Conservation (phyloP, 352 stramenopile species). For the Phytophthora palmivora region DNA sequence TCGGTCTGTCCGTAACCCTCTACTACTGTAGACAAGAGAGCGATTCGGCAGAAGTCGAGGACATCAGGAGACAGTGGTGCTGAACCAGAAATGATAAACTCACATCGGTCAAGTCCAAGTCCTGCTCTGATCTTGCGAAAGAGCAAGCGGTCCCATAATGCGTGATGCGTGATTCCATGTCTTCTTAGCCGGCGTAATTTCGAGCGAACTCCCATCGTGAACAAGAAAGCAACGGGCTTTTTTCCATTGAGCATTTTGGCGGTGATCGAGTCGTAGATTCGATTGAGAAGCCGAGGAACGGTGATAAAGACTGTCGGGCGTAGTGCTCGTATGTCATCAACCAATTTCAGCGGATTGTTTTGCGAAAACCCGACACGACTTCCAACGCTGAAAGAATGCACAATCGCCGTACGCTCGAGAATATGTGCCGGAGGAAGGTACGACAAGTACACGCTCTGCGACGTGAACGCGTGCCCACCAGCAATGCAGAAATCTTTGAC, state of each 20-base stretch:
- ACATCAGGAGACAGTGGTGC: slow-evolving; percentile 94
- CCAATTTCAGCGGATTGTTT: slow-evolving; percentile 88
- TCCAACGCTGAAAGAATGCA: slow-evolving; percentile 72
- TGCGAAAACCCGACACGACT: slow-evolving; percentile 93
- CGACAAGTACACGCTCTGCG: slow-evolving; percentile 92
- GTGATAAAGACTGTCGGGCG: slow-evolving; percentile 93
- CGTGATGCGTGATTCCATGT: slow-evolving; percentile 53
- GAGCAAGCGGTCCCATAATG: slow-evolving; percentile 94
- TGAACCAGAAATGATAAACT: slow-evolving; percentile 94
- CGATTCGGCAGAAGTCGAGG: slow-evolving; percentile 94
- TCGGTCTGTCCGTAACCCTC: slow-evolving; percentile 98
- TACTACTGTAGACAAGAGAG: slow-evolving; percentile 86
- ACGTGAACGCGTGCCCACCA: slow-evolving; percentile 35
- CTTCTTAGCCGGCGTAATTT: slow-evolving; percentile 73
- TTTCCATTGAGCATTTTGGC: slow-evolving; percentile 57
- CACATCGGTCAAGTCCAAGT: slow-evolving; percentile 86
- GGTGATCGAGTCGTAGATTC: slow-evolving; percentile 96
- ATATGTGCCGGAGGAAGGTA: slow-evolving; percentile 98
- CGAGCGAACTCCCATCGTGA: slow-evolving; percentile 71
- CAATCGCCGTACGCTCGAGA: slow-evolving; percentile 88
- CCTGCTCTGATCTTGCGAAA: slow-evolving; percentile 94
- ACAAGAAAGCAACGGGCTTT: slow-evolving; percentile 87
- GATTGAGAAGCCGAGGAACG: slow-evolving; percentile 96
- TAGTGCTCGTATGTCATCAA: slow-evolving; percentile 93
- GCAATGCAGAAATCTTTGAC: slow-evolving; percentile 41